Evolutionary conservation across 495 filamentous ascomycete species (phyloP), one percentile per base, ranked within the genome.

Genomic region (Penicillium paxilli): DNA sequence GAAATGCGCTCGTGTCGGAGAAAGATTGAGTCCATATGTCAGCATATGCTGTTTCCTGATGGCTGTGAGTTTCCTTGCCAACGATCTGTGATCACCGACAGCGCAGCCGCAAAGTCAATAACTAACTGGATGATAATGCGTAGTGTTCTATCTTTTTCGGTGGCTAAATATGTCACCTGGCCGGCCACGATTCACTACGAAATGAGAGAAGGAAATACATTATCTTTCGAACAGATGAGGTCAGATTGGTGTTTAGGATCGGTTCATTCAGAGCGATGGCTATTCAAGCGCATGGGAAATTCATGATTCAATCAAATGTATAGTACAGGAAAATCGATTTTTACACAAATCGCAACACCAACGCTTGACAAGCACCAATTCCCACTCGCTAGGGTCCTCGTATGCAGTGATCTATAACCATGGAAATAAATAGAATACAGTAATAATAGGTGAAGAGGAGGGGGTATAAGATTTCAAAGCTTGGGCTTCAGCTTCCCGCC

Each of bases 1-100:
- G 94, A 98, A 98, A 70, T 94, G 87, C 54, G 94, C 94, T 25
- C 80, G 94, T 55, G 84, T 98, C 64, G 94, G 94, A 23, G 94
- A 98, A 79, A 78, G 94, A 51, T 71, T 98, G 49, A 96, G 92
- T 63, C 95, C 94, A 38, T 98, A 98, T 68, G 90, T 98, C 52
- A 96, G 92, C 74, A 73, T 97, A 63, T 96, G 91, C 69, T 98
- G 95, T 69, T 76, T 96, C 9, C 63, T 90, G 59, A 98, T 98
- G 92, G 95, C 95, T 55, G 94, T 97, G 69, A 78, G 88, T 83
- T 16, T 19, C 33, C 41, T 38, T 19, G 22, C 8, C 21, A 40
- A 30, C 44, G 40, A 47, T 21, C 10, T 46, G 21, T 48, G 47
- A 24, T 26, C 20, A 44, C 38, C 22, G 24, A 17, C 33, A n/a